Base-by-base conservation (phyloP, 352 stramenopile species). In the Globisporangium lucens region DNA sequence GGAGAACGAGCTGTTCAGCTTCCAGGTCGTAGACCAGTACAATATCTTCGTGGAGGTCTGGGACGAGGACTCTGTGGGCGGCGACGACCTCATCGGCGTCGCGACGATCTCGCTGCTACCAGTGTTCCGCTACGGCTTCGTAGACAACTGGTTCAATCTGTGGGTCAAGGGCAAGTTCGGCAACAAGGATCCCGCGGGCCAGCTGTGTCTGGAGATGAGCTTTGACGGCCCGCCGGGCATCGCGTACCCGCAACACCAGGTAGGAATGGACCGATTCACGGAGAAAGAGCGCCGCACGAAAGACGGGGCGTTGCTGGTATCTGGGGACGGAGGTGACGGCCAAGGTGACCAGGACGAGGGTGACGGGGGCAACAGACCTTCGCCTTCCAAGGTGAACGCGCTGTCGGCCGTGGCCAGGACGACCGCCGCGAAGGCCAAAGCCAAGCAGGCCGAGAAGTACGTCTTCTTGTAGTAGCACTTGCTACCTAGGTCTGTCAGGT, bases 21-120 rank as follows among this genome's bases (percentile, higher is more conserved):
- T 98, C 63, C 80, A 97, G 41, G 76, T 98, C 53, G 95, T 98
- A 4, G 94, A 98, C 67, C 92, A 98, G 69, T 97, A 93, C 73
- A 93, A 88, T 58, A 78, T 98, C 61, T 64, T 83, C 29, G 76
- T 98, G 27, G 90, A 98, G 63, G 81, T 91, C 63, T 97, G 89
- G 82, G 93, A 98, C 63, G 88, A 97, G 62, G 93, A 98, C 70
- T 80, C 82, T n/a, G 74, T 98, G 41, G 83, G 88, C n/a, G 78
- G 89, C 51, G 88, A 98, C 67, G 90, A 97, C 56, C 75, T 98
- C 61, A 97, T 98, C 52, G 95, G 94, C 12, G 75, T 79, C 1
- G 76, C 82, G 13, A 89, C 80, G 0, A 66, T 98, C 5, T 97
- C 88, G 35, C 69, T 98, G 24, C 70, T 98, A n/a, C 88, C 90